Percentiles rank a stretch among this genome's conserved stretches.
These are phyloP conservation scores for Amanita pallidorosea DNA, from an alignment of 768 basidiomycete genomes.

Conservation along the genomic window DNA sequence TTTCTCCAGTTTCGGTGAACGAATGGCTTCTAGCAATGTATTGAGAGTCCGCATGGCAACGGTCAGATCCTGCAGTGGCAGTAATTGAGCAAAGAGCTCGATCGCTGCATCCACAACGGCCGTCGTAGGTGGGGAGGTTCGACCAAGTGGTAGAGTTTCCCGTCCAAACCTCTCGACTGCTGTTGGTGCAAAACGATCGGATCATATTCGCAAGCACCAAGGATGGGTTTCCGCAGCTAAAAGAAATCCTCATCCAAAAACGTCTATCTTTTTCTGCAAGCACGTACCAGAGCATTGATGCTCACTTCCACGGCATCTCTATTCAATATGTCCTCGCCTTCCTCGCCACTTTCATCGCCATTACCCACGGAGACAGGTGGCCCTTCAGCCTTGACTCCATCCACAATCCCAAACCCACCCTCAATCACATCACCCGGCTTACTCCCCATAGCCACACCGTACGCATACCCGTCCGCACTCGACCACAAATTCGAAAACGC, in stretches of 20 bases:
- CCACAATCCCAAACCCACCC: conserved; percentile 4
- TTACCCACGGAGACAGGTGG: conserved; percentile 33
- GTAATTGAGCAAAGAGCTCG: conserved; percentile 71
- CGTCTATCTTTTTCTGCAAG: background rate
- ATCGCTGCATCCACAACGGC: conserved; percentile 84
- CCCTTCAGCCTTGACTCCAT: conserved; percentile 30
- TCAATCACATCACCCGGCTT: conserved; percentile 4
- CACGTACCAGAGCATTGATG: conserved; percentile 66
- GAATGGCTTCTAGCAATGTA: conserved; percentile 52
- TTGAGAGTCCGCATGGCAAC: conserved; percentile 43
- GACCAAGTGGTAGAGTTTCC: conserved; percentile 19
- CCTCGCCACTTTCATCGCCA: conserved; percentile 19
- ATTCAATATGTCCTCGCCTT: conserved; percentile 42
- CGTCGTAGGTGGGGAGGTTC: conserved; percentile 72
- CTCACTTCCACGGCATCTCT: conserved; percentile 73
- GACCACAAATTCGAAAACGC: conserved; percentile 83
- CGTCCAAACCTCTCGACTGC: conserved; percentile 31
- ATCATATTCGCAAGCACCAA: conserved; percentile 83
- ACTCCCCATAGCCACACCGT: conserved; percentile 36
- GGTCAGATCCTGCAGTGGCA: conserved; percentile 65
- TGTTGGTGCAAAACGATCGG: conserved; percentile 57
- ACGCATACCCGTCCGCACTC: conserved; percentile 80
- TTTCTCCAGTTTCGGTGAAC: conserved; percentile 73
- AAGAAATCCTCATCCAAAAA: background rate
- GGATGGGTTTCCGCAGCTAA: conserved; percentile 69